A percentile compares a stretch with the other conserved stretches of the same genome.
Conservation (phyloP, 1,284 basidiomycete species). For the Fomitopsis pinicola region DNA sequence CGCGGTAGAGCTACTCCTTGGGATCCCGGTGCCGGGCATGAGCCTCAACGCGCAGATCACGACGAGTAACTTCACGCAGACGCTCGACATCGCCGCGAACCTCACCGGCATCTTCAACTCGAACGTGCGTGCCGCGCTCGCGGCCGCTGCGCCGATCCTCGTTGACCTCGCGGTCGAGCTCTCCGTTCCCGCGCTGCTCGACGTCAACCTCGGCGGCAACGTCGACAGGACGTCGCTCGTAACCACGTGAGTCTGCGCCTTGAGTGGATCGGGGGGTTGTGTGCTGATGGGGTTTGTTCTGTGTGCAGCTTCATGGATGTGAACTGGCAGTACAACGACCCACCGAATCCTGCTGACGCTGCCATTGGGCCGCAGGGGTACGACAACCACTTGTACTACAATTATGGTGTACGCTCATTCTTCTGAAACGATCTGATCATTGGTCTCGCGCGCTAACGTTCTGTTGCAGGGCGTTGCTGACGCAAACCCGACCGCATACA, state of each 20-base stretch:
- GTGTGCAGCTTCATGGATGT: conserved; percentile 67
- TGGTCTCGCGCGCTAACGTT: background rate
- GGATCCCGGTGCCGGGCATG: conserved; percentile 36
- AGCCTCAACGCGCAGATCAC: conserved; percentile 16
- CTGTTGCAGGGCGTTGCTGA: conserved; percentile 58
- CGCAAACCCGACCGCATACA: conserved; percentile 58
- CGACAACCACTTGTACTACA: conserved; percentile 80
- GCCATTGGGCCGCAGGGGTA: conserved; percentile 67
- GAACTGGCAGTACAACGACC: conserved; percentile 67
- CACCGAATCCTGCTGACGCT: conserved; percentile 65
- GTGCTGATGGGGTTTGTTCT: background rate
- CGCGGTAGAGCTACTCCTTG: conserved; percentile 57
- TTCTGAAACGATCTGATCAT: background rate
- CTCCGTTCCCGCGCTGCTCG: conserved; percentile 25
- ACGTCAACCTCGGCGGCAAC: conserved; percentile 18
- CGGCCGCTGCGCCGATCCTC: conserved; percentile 48
- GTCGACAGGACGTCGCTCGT: conserved; percentile 32
- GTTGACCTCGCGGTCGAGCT: conserved; percentile 35
- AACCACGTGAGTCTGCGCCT: conserved; percentile 39
- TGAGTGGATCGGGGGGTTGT: background rate
- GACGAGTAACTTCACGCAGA: conserved; percentile 38
- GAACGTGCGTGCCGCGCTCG: conserved; percentile 42
- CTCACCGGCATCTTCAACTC: conserved; percentile 31
- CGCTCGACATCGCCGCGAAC: conserved; percentile 30
- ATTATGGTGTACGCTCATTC: conserved; percentile 48